These are phyloP conservation scores for Aethionema arabicum DNA, from an alignment of 345 rosid species.

Conservation along the genomic window DNA sequence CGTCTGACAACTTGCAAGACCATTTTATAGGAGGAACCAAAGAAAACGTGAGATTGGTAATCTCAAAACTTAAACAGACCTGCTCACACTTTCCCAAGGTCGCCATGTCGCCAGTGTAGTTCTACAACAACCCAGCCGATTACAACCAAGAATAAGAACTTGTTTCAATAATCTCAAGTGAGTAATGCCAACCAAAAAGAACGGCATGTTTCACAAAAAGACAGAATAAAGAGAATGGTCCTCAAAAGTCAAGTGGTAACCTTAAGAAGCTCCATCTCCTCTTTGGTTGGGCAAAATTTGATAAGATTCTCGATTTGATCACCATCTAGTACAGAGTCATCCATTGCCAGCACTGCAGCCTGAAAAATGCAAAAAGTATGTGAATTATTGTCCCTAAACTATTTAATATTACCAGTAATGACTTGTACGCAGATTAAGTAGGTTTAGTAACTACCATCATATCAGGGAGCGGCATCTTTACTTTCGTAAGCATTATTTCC, in stretches of 20 bases:
- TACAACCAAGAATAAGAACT: conserved; percentile 21
- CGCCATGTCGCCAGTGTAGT: conserved; percentile 77
- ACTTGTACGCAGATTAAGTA: conserved; percentile 7
- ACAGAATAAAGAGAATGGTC: conserved; percentile 15
- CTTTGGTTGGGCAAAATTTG: conserved; percentile 97
- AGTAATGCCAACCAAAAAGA: conserved; percentile 15
- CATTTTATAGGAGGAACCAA: conserved; percentile 7
- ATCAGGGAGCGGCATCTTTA: conserved; percentile 97
- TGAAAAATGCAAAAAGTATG: conserved; percentile 37
- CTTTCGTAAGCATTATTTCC: conserved; percentile 99
- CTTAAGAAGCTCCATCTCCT: conserved; percentile 99
- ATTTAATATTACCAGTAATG: not conserved
- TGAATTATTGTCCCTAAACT: conserved; percentile 18
- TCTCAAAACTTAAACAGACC: conserved; percentile 47
- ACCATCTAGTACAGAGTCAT: conserved; percentile 82
- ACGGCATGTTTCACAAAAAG: conserved; percentile 16
- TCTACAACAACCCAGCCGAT: conserved; percentile 44
- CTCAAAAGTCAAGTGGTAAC: conserved; percentile 43
- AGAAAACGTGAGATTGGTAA: conserved; percentile 11
- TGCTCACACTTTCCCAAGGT: conserved; percentile 95
- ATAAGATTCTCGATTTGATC: conserved; percentile 99
- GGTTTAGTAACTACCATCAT: conserved; percentile 79
- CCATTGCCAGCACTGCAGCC: conserved; percentile 98
- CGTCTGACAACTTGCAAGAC: not conserved
- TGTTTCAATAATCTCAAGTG: conserved; percentile 13